Percentiles rank a stretch among this genome's conserved stretches.
Evolutionary conservation across 495 filamentous ascomycete genomes (phyloP).

Genomic region (Mytilinidion resinicola): DNA sequence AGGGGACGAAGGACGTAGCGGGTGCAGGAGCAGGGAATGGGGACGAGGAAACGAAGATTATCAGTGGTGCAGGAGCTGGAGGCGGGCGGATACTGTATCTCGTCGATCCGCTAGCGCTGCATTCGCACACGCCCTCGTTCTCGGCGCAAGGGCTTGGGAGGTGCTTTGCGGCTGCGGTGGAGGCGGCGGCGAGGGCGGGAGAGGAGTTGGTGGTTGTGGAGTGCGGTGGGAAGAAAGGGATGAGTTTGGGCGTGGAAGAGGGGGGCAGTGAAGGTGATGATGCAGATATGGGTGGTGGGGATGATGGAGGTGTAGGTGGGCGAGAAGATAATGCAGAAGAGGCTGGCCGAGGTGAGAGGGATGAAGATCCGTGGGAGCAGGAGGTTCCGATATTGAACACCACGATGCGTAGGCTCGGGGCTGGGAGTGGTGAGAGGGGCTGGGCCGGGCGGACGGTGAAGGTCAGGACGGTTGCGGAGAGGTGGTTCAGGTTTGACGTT

Average conservation of each 20-base stretch:
- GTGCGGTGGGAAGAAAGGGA: constrained; percentile 12
- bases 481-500: constrained; percentile 64
- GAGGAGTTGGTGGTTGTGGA: constrained; percentile 31
- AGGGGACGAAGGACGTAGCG: background rate
- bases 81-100: constrained; percentile 50
- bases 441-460: constrained; percentile 66
- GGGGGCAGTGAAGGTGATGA: constrained; percentile 17
- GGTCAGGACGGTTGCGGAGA: constrained; percentile 54
- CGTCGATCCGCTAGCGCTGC: constrained; percentile 60
- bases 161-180: constrained; percentile 61
- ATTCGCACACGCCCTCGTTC: constrained; percentile 70
- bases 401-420: constrained; percentile 36
- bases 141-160: constrained; percentile 74
- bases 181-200: constrained; percentile 43
- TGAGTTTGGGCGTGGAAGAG: background rate
- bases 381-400: constrained; percentile 38
- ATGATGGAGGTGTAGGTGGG: constrained; percentile 31
- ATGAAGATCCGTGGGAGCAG: constrained; percentile 34
- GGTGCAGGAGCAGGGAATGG: background rate
- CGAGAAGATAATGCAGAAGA: constrained; percentile 14
- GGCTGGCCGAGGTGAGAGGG: constrained; percentile 29
- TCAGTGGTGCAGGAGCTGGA: background rate
- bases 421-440: constrained; percentile 43
- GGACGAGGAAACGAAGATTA: background rate
- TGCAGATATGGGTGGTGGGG: constrained; percentile 34